Evolutionary conservation across 1,284 basidiomycete genomes (phyloP), one percentile per base, ranked within the genome.

Genomic region (Rhodotorula sp.): DNA sequence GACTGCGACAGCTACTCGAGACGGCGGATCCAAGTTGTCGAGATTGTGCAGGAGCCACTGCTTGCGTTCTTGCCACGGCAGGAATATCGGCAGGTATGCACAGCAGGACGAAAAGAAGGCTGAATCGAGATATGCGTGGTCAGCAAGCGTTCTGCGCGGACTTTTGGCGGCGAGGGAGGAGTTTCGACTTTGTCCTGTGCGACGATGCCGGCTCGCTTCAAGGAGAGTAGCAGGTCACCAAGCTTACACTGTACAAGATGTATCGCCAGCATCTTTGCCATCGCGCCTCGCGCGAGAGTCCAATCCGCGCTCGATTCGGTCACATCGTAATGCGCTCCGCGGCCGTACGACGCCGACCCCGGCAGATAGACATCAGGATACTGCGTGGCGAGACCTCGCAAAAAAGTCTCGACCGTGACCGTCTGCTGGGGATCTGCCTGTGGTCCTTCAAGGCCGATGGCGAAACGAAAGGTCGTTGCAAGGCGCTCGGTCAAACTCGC

Each of bases 21-120:
- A 54, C 15, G 68, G 42, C 2, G 71, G 62, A 7, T 59, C 51
- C 8, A 66, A 57, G 24, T 42, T 33, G 44, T 60, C 54, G 55
- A 62, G 18, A 30, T 58, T 54, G 6, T 29, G 22, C 7, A 55
- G 42, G 49, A 71, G n/a, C 60, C 60, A 61, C 1, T 37, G 18
- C 33, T 63, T 64, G 12, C 67, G 58, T 6, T 26, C 20, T 55
- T 64, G 63, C 62, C 61, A 73, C 14, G 53, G 51, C 26, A 56
- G 33, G 44, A 68, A 71, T 20, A 63, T 30, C 12, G 72, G 72
- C 10, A 73, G 57, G 20, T 71, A 60, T 48, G 67, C 64, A 45
- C 72, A 73, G 66, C 72, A 73, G 15, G 66, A 68, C 22, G 62
- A 61, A 55, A 66, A 73, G 64, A 73, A 73, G 42, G 72, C 72